A percentile compares a stretch with the other conserved stretches of the same genome.
Conservation (phyloP, 768 basidiomycete species). For the Pisolithus sp. region DNA sequence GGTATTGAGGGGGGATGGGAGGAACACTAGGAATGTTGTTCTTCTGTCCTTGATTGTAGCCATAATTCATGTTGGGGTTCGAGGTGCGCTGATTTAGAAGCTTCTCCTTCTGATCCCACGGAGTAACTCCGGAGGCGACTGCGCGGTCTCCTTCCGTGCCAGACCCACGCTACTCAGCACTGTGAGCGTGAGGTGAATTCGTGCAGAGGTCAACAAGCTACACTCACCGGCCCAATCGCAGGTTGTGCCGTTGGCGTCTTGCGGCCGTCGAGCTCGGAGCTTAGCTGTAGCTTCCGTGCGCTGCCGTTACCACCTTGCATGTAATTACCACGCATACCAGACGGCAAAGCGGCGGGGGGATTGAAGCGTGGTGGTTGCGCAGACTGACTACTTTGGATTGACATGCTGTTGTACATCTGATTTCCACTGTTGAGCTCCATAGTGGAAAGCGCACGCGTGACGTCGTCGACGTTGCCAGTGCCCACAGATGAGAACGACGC, state of each 20-base stretch:
- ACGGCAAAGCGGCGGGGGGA: conserved; percentile 40
- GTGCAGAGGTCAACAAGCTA: conserved; percentile 37
- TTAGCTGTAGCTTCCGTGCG: conserved; percentile 48
- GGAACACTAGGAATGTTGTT: conserved; percentile 58
- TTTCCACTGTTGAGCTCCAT: conserved; percentile 48
- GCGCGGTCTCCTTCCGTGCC: conserved; percentile 28
- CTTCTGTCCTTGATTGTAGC: conserved; percentile 40
- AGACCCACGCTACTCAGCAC: conserved; percentile 32
- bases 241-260: conserved; percentile 48
- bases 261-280: conserved; percentile 61
- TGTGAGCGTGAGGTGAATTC: conserved; percentile 29
- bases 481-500: conserved; percentile 26
- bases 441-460: conserved; percentile 64
- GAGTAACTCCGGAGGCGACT: conserved; percentile 29
- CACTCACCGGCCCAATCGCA: conserved; percentile 42
- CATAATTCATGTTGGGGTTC: conserved; percentile 64
- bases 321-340: conserved; percentile 35
- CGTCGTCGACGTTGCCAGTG: conserved; percentile 55
- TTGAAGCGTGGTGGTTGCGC: conserved; percentile 68
- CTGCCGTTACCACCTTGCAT: conserved; percentile 32
- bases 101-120: conserved; percentile 68
- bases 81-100: conserved; percentile 51
- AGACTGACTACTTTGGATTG: conserved; percentile 44
- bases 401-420: conserved; percentile 22
- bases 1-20: conserved; percentile 65